These are phyloP conservation scores for Mortierella alpina DNA, from an alignment of 192 early-diverging fungal species.

Conservation along the genomic window DNA sequence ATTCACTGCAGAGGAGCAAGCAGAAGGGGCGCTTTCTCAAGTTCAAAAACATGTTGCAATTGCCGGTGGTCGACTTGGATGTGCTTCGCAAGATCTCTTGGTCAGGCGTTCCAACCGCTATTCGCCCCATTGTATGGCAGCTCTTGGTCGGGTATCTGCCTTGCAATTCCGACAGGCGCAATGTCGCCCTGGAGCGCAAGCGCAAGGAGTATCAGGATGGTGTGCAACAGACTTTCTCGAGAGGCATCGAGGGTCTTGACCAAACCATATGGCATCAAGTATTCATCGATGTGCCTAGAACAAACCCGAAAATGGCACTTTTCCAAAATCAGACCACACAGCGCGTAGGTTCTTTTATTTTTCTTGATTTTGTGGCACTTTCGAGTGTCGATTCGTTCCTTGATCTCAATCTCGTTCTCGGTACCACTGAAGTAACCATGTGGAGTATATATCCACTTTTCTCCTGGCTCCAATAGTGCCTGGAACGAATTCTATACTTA, in stretches of 20 bases:
- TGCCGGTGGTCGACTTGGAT: conserved; percentile 77
- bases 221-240: conserved; percentile 82
- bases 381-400: background rate
- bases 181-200: conserved; percentile 86
- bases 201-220: conserved; percentile 94
- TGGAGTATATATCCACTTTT: background rate
- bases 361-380: background rate
- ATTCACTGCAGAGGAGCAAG: conserved; percentile 48
- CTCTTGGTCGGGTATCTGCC: conserved; percentile 94
- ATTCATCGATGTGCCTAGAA: conserved; percentile 91
- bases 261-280: conserved; percentile 92
- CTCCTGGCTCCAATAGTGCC: conserved; percentile 60
- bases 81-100: conserved; percentile 88
- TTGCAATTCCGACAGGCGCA: conserved; percentile 85
- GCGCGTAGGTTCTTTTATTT: conserved; percentile 61
- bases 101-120: conserved; percentile 90
- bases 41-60: conserved; percentile 61
- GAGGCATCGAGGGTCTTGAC: conserved; percentile 83
- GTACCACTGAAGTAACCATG: too few relatives aligned
- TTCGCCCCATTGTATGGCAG: conserved; percentile 92
- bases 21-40: conserved; percentile 54
- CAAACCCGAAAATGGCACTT: conserved; percentile 84
- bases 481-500: conserved; percentile 94
- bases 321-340: conserved; percentile 88
- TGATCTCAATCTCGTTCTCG: too few relatives aligned